Conservation (phyloP, 441 rosid species). For the Kokia cookei region DNA sequence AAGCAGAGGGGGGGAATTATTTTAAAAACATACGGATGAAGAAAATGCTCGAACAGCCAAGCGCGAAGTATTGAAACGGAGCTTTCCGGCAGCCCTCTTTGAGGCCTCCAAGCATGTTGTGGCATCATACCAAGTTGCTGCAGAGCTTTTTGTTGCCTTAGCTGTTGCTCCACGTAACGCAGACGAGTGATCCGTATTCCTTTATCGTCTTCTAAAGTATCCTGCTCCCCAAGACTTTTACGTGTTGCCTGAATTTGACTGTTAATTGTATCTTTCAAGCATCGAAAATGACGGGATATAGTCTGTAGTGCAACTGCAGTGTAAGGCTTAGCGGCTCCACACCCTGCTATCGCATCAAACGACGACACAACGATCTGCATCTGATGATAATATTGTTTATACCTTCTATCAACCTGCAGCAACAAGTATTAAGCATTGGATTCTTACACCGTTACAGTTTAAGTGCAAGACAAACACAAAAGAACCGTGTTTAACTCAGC, state of each 20-base stretch:
- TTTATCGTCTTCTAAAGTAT: constrained; percentile 48
- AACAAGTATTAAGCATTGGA: constrained; percentile 8
- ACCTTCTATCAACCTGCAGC: constrained; percentile 84
- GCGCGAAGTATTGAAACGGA: constrained; percentile 92
- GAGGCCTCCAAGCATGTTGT: constrained; percentile 92
- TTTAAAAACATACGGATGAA: constrained; percentile 73
- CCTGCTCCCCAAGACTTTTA: constrained; percentile 82
- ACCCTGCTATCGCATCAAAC: constrained; percentile 80
- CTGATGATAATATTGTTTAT: constrained; percentile 89
- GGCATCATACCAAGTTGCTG: constrained; percentile 91
- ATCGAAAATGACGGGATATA: constrained; percentile 89
- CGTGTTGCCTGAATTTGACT: constrained; percentile 57
- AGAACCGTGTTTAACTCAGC: neutral
- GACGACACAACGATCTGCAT: constrained; percentile 95
- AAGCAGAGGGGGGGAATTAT: neutral
- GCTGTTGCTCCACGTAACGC: constrained; percentile 90
- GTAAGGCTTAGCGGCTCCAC: constrained; percentile 92
- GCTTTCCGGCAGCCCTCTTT: constrained; percentile 92
- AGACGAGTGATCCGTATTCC: constrained; percentile 76
- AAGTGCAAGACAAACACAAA: neutral
- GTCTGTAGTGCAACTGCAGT: constrained; percentile 89
- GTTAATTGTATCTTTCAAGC: constrained; percentile 79
- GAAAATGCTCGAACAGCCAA: constrained; percentile 99
- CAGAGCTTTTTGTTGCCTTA: constrained; percentile 87
- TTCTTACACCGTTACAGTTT: neutral